phyloP scores from a whole-genome alignment of 352 stramenopile genomes.

The Globisporangium canariense region DNA sequence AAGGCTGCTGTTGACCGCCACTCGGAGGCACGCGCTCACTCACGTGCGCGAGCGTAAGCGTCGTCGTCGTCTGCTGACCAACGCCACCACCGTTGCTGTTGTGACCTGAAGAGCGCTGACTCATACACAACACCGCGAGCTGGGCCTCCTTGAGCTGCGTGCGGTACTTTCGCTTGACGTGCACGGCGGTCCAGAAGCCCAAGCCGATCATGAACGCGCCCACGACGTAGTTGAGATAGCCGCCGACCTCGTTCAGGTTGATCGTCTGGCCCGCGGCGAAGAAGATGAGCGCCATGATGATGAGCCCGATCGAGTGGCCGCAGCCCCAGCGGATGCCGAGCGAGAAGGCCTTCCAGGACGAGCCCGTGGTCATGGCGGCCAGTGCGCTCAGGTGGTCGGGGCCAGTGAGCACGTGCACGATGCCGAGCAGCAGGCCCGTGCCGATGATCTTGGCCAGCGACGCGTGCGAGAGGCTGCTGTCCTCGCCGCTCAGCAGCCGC shows the following conservation, averaged over 20 bases:
- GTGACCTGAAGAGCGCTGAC: neutral
- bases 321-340: slow-evolving; percentile 89
- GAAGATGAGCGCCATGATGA: slow-evolving; percentile 84
- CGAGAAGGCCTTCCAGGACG: slow-evolving; percentile 76
- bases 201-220: slow-evolving; percentile 79
- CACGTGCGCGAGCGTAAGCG: slow-evolving; percentile 9
- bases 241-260: slow-evolving; percentile 49
- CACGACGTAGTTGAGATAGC: slow-evolving; percentile 69
- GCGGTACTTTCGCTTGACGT: slow-evolving; percentile 53
- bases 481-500: slow-evolving; percentile 19
- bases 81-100: neutral
- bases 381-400: slow-evolving; percentile 90
- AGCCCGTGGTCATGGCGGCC: slow-evolving; percentile 79
- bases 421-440: slow-evolving; percentile 19
- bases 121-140: neutral
- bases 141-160: slow-evolving; percentile 36
- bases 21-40: slow-evolving; percentile 1
- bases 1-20: neutral
- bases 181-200: slow-evolving; percentile 49
- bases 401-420: slow-evolving; percentile 32
- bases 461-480: slow-evolving; percentile 21
- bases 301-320: slow-evolving; percentile 86
- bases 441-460: slow-evolving; percentile 22
- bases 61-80: neutral
- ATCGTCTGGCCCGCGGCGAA: slow-evolving; percentile 56